These are phyloP conservation scores for Mentha longifolia DNA, from an alignment of 257 asterid species.

Conservation along the genomic window DNA sequence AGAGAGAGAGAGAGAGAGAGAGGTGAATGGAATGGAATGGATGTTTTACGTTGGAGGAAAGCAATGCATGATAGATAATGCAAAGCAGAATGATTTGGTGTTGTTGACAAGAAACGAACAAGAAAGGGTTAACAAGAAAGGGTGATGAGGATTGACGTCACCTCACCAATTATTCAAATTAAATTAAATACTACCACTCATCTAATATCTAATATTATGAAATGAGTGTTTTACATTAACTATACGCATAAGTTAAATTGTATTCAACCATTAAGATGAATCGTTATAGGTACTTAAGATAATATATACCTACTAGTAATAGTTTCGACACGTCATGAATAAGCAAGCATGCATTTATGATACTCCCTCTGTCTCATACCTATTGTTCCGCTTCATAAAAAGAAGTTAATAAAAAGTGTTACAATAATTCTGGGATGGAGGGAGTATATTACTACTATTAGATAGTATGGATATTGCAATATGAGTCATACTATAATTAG, in stretches of 20 bases:
- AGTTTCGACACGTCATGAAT: conserved; percentile 7
- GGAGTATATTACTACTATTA: too few relatives aligned
- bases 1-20: conserved; percentile 14
- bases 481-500: neutral
- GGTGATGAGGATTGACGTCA: conserved; percentile 32
- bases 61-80: conserved; percentile 61
- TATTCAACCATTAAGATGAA: conserved; percentile 6
- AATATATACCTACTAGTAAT: conserved; percentile 8
- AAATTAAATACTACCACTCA: neutral
- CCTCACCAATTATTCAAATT: neutral
- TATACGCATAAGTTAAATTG: neutral
- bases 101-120: conserved; percentile 41
- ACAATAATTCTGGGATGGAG: too few relatives aligned
- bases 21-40: neutral
- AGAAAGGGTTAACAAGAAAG: too few relatives aligned
- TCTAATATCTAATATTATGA: neutral
- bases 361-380: too few relatives aligned
- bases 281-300: neutral
- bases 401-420: too few relatives aligned
- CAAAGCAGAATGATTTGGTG: conserved; percentile 44
- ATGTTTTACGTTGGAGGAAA: conserved; percentile 50
- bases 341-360: neutral
- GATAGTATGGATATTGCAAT: too few relatives aligned
- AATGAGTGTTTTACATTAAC: conserved; percentile 19
- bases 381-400: too few relatives aligned